Percentiles rank a stretch among this genome's conserved stretches.
Conservation (phyloP, 768 basidiomycete species). For the Pisolithus marmoratus region DNA sequence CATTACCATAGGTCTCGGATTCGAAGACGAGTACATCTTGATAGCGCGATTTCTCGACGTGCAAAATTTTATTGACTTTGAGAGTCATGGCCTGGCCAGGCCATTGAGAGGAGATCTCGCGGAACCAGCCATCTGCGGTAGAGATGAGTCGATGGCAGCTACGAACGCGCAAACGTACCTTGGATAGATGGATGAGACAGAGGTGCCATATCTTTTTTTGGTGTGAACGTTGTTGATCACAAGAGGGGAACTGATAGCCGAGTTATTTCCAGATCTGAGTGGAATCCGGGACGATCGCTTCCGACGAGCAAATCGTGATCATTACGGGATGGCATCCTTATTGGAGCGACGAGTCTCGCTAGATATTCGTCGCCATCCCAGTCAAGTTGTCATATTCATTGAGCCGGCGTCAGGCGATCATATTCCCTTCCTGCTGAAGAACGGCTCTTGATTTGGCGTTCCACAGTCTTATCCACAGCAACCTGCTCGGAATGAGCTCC, state of each 20-base stretch:
- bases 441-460: slow-evolving; percentile 9
- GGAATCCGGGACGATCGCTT: too few relatives aligned
- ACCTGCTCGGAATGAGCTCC: not conserved
- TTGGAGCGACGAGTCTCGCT: too few relatives aligned
- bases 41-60: slow-evolving; percentile 87
- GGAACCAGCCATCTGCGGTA: slow-evolving; percentile 87
- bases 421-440: not conserved
- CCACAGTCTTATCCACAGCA: slow-evolving; percentile 4
- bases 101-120: slow-evolving; percentile 94
- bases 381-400: slow-evolving; percentile 22
- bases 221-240: too few relatives aligned
- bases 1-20: slow-evolving; percentile 95
- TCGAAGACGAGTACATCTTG: slow-evolving; percentile 98
- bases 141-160: not conserved
- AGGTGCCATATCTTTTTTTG: slow-evolving; percentile 44
- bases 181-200: slow-evolving; percentile 53
- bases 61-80: slow-evolving; percentile 92
- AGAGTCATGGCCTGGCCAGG: slow-evolving; percentile 97
- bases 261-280: too few relatives aligned
- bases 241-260: too few relatives aligned
- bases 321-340: too few relatives aligned
- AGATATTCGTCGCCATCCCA: slow-evolving; percentile 32
- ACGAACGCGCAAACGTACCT: slow-evolving; percentile 29
- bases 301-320: too few relatives aligned
- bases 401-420: slow-evolving; percentile 1